Conservation (phyloP, 768 basidiomycete species). For the Saitozyma podzolica region DNA sequence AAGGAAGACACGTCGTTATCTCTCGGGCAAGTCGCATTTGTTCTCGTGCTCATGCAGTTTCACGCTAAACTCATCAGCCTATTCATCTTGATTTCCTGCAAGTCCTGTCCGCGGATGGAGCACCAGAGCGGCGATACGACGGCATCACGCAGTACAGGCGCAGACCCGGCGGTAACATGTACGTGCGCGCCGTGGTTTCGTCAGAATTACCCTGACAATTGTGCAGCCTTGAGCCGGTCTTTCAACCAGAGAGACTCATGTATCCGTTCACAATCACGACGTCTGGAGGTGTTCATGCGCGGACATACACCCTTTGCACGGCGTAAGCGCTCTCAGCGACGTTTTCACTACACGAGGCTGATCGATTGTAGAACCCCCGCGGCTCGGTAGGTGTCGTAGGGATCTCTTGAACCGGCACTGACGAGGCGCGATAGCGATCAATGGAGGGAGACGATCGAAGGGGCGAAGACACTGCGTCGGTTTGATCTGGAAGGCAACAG, state of each 20-base stretch:
- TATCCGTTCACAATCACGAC: slow-evolving; percentile 43
- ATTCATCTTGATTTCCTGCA: slow-evolving; percentile 44
- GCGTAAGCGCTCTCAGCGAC: slow-evolving; percentile 13
- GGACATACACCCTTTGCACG: slow-evolving; percentile 41
- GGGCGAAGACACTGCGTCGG: slow-evolving; percentile 33
- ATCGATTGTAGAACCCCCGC: slow-evolving; percentile 15
- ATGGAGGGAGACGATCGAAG: slow-evolving; percentile 43
- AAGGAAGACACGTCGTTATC: slow-evolving; percentile 44
- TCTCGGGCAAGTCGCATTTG: slow-evolving; percentile 27
- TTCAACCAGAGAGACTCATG: slow-evolving; percentile 40
- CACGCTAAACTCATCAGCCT: slow-evolving; percentile 16
- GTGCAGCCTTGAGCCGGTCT: slow-evolving; percentile 24
- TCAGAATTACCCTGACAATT: too few species aligned
- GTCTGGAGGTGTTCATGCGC: slow-evolving; percentile 14
- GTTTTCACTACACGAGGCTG: background rate
- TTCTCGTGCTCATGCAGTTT: background rate
- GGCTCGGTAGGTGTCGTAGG: slow-evolving; percentile 18
- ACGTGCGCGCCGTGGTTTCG: background rate
- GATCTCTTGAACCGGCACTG: background rate
- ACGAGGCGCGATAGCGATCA: slow-evolving; percentile 21
- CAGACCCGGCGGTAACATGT: slow-evolving; percentile 8
- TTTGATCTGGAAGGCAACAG: slow-evolving; percentile 46
- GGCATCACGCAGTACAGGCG: slow-evolving; percentile 15
- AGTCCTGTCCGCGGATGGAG: slow-evolving; percentile 29
- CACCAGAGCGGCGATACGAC: slow-evolving; percentile 43